These are phyloP conservation scores for Backusella parvicylindrica DNA, from an alignment of 192 early-diverging fungal species.

Conservation along the genomic window DNA sequence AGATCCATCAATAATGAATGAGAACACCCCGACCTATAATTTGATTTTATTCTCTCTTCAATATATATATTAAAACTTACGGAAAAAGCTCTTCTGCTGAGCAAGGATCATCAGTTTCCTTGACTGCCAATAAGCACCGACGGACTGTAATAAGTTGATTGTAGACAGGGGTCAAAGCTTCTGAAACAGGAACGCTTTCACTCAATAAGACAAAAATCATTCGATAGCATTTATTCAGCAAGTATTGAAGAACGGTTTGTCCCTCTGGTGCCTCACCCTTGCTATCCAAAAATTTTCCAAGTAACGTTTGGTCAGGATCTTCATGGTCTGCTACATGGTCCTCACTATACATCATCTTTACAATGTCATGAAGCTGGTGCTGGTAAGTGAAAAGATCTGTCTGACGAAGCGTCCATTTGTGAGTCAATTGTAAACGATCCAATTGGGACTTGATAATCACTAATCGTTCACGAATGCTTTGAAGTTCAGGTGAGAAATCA, in stretches of 20 bases:
- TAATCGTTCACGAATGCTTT: conserved; percentile 57
- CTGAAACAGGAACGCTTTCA: conserved; percentile 66
- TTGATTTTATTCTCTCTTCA: not conserved
- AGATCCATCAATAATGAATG: not conserved
- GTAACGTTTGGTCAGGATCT: not conserved
- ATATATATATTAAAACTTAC: conserved; percentile 23
- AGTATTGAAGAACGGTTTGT: conserved; percentile 61
- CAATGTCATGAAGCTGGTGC: conserved; percentile 70
- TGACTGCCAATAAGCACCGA: conserved; percentile 61
- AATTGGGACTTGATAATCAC: conserved; percentile 70
- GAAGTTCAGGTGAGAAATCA: conserved; percentile 57
- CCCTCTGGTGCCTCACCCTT: conserved; percentile 59
- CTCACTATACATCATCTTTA: conserved; percentile 52
- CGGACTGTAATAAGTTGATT: conserved; percentile 72
- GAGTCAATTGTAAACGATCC: conserved; percentile 71
- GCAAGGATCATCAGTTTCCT: conserved; percentile 60
- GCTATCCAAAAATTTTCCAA: conserved; percentile 55
- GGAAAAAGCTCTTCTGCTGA: conserved; percentile 65
- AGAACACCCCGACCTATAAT: not conserved
- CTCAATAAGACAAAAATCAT: conserved; percentile 68
- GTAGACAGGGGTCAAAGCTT: conserved; percentile 64
- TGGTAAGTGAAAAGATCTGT: conserved; percentile 72
- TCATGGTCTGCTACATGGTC: not conserved
- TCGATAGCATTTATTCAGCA: conserved; percentile 75
- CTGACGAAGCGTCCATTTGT: conserved; percentile 76